Evolutionary conservation across 164 flowering plant genomes (phyloP).

Genomic region (Pachysandra terminalis): DNA sequence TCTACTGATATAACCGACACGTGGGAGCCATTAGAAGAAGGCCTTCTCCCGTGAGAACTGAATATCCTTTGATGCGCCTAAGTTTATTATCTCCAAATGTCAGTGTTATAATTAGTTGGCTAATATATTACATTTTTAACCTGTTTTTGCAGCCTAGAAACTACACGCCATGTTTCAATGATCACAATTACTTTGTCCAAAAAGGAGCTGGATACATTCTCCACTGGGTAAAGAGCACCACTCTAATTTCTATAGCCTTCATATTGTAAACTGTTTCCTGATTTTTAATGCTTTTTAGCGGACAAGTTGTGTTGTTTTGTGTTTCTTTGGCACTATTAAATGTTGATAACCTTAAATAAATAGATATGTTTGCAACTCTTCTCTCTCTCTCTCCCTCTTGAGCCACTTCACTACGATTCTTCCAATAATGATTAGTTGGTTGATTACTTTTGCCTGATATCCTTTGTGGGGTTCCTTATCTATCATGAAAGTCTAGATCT

Average conservation of each 20-base stretch:
- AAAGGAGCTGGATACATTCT: conserved; percentile 49
- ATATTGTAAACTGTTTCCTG: neutral
- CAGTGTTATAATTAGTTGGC: neutral
- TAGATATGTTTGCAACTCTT: too few relatives aligned
- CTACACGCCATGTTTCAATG: conserved; percentile 66
- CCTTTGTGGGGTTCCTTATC: neutral
- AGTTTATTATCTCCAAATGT: neutral
- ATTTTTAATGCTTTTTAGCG: neutral
- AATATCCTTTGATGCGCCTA: neutral
- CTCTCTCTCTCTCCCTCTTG: too few relatives aligned
- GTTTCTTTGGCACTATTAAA: neutral
- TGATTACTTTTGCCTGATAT: neutral
- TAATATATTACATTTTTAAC: neutral
- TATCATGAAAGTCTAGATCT: too few relatives aligned
- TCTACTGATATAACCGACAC: conserved; percentile 63
- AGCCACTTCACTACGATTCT: too few relatives aligned
- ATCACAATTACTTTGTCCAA: conserved; percentile 59
- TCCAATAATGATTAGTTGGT: neutral
- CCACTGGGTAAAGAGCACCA: conserved; percentile 39
- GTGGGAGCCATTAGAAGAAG: conserved; percentile 81
- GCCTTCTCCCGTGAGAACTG: conserved; percentile 58
- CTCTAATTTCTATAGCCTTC: neutral
- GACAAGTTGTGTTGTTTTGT: neutral
- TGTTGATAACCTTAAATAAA: too few relatives aligned
- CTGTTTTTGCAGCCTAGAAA: conserved; percentile 49